Evolutionary conservation across 805 yeast species (phyloP).

Genomic region (Wickerhamiella vanderwaltii): DNA sequence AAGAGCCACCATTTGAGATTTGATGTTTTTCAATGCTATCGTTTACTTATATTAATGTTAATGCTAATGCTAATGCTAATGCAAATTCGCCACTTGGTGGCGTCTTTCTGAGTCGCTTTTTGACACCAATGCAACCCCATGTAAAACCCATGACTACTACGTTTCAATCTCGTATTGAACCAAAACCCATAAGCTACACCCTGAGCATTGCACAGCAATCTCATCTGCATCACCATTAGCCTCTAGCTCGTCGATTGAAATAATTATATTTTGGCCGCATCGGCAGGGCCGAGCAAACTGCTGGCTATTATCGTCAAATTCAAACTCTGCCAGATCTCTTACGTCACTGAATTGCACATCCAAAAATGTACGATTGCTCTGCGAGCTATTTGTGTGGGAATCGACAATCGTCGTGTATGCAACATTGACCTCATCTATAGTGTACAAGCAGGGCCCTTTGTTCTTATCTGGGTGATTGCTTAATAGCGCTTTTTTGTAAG

Average conservation of each 20-base stretch:
- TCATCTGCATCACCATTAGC: slow-evolving; percentile 45
- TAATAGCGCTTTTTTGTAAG: slow-evolving; percentile 52
- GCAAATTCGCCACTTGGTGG: too few relatives aligned
- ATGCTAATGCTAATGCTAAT: too few relatives aligned
- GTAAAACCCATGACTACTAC: too few relatives aligned
- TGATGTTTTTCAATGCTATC: too few relatives aligned
- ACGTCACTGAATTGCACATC: slow-evolving; percentile 60
- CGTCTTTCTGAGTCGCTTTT: too few relatives aligned
- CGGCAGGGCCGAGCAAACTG: slow-evolving; percentile 27
- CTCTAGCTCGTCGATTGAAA: slow-evolving; percentile 52
- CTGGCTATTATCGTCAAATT: slow-evolving; percentile 27
- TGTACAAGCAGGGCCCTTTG: slow-evolving; percentile 4
- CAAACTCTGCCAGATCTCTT: slow-evolving; percentile 41
- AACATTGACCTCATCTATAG: slow-evolving; percentile 39
- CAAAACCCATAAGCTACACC: slow-evolving; percentile 78
- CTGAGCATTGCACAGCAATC: slow-evolving; percentile 63
- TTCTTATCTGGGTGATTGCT: slow-evolving; percentile 64
- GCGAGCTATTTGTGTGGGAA: slow-evolving; percentile 37
- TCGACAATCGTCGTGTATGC: slow-evolving; percentile 48
- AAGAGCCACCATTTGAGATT: too few relatives aligned
- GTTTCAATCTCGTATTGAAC: slow-evolving; percentile 40
- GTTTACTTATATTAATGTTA: too few relatives aligned
- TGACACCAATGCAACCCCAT: too few relatives aligned
- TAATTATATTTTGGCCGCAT: slow-evolving; percentile 37
- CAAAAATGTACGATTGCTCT: slow-evolving; percentile 29